Base-by-base conservation (phyloP, 441 rosid genomes). In the Populus hybrid region DNA sequence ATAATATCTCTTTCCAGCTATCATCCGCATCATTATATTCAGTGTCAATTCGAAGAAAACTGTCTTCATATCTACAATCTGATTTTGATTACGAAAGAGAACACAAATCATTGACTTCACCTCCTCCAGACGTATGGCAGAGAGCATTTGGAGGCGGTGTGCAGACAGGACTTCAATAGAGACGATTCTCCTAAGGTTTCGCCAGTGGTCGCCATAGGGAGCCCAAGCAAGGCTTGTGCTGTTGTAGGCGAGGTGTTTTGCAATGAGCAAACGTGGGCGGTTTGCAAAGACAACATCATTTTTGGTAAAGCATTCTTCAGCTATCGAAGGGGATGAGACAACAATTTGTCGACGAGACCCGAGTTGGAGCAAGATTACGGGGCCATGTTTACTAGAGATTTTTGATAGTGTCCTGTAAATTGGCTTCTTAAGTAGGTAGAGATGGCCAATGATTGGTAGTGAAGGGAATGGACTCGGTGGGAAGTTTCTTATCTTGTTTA, bases 371-470 rank as follows among this genome's bases (percentile, higher is more conserved):
- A 81, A 80, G 65, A 86, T 79, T 6, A 90, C 7, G 0, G 85
- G 89, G 36, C 92, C 91, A 34, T 86, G 67, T 12, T 67, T 70
- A 61, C 5, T 11, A 26, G 88, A 84, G 65, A 88, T 66, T 7
- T 40, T 76, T 50, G 88, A 61, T 2, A 90, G 78, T 24, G 89
- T 32, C 1, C 75, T 86, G 72, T 87, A 87, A 67, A 89, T 81
- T 5, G 94, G 93, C 16, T 80, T 84, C 67, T 84, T 86, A 73
- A 89, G 78, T 42, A 90, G 87, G 87, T 85, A 81, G 67, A 90
- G 88, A 65, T 89, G 92, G 71, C 94, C 92, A 23, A 91, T 57
- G 24, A 91, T 32, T 1, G 93, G 95, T 20, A 91, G 75, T 1
- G 77, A 4, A 5, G 84, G 83, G 26, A 86, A 84, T 1, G 89